These are phyloP conservation scores for Nemania diffusa DNA, from an alignment of 2,329 filamentous ascomycete species.

Conservation along the genomic window DNA sequence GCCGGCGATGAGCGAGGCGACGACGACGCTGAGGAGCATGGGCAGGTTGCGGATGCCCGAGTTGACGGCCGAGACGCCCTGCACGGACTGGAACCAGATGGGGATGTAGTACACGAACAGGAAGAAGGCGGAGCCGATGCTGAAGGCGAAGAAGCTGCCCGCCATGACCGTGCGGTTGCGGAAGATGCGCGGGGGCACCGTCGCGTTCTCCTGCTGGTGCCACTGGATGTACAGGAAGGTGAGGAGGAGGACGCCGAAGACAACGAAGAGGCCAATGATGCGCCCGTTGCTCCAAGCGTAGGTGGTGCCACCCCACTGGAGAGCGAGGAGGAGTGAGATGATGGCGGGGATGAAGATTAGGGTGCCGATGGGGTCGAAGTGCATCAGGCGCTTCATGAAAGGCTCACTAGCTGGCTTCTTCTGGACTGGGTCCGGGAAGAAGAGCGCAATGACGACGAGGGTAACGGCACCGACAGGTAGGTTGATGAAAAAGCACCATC, in stretches of 20 bases:
- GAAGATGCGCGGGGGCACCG: slow-evolving; percentile 55
- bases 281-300: slow-evolving; percentile 52
- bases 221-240: slow-evolving; percentile 51
- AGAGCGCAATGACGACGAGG: slow-evolving; percentile 38
- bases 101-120: slow-evolving; percentile 52
- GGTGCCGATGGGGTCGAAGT: slow-evolving; percentile 46
- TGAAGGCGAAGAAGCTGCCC: slow-evolving; percentile 48
- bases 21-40: slow-evolving; percentile 52
- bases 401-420: slow-evolving; percentile 32
- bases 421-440: slow-evolving; percentile 40
- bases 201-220: slow-evolving; percentile 52
- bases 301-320: slow-evolving; percentile 57
- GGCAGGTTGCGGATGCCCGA: slow-evolving; percentile 56
- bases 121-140: slow-evolving; percentile 50
- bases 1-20: slow-evolving; percentile 51
- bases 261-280: slow-evolving; percentile 58
- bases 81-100: slow-evolving; percentile 60
- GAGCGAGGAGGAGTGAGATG: slow-evolving; percentile 58
- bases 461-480: slow-evolving; percentile 37
- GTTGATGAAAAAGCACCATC: slow-evolving; percentile 41
- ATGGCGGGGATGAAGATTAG: slow-evolving; percentile 49
- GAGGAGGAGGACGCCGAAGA: slow-evolving; percentile 52
- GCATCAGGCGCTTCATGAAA: slow-evolving; percentile 37
- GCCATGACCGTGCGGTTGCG: slow-evolving; percentile 50
- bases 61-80: slow-evolving; percentile 52